Evolutionary conservation across 2,329 filamentous ascomycete genomes (phyloP).

Genomic region (Cladophialophora chaetospira): DNA sequence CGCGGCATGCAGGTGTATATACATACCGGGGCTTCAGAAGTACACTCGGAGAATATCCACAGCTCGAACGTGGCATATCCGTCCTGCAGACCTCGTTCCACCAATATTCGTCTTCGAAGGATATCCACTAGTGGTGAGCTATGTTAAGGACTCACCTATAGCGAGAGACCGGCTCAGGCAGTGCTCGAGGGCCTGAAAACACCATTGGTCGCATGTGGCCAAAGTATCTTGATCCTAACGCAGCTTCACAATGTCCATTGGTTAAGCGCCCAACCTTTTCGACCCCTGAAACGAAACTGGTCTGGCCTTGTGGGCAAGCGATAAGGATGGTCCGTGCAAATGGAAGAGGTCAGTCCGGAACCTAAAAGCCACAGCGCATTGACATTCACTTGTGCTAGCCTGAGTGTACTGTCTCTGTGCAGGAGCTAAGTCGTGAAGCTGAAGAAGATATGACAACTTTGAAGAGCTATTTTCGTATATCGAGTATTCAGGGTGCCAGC

Average conservation of each 20-base stretch:
- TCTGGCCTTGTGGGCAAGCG: not conserved
- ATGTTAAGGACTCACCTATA: not conserved
- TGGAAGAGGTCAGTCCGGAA: no score
- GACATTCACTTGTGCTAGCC: no score
- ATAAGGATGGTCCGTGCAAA: no score
- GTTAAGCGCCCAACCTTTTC: not conserved
- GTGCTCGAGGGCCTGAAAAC: not conserved
- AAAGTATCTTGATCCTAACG: no score
- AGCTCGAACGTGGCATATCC: no score
- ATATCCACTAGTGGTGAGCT: not conserved
- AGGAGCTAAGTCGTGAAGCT: not conserved
- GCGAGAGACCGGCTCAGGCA: not conserved
- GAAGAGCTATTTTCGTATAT: not conserved
- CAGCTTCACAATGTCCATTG: not conserved
- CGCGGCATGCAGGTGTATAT: no score
- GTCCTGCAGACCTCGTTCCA: no score
- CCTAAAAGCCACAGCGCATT: no score
- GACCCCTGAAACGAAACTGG: constrained; percentile 3
- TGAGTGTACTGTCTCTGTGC: no score
- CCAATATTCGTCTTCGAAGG: no score
- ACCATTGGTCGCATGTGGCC: not conserved
- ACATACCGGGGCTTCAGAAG: no score
- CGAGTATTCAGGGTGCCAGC: not conserved
- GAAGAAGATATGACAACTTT: not conserved
- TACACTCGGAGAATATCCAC: no score